phyloP scores from a whole-genome alignment of 2,329 filamentous ascomycete species.

The Sporothrix schenckii region DNA sequence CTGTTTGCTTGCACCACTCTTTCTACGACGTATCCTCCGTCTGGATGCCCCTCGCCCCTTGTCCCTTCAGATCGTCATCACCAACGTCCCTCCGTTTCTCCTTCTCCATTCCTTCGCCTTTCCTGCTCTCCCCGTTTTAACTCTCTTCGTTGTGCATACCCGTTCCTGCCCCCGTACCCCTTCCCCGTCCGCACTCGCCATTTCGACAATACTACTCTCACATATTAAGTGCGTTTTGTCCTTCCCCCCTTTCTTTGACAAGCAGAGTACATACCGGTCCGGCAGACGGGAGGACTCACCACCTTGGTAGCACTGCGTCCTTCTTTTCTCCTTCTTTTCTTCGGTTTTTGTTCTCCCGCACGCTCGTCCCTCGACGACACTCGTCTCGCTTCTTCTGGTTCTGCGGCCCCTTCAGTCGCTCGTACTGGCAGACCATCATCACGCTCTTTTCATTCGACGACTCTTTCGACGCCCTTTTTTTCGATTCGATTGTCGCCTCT shows the following conservation, averaged over 20 bases:
- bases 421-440: not conserved
- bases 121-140: slow-evolving; percentile 17
- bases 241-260: slow-evolving; percentile 6
- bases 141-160: slow-evolving; percentile 24
- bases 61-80: slow-evolving; percentile 24
- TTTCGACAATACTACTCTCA: slow-evolving; percentile 25
- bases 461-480: not conserved
- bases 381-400: slow-evolving; percentile 17
- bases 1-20: not conserved
- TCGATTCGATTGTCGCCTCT: not conserved
- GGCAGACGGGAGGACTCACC: slow-evolving; percentile 4
- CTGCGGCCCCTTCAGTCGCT: slow-evolving; percentile 22
- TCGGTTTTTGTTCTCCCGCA: slow-evolving; percentile 7
- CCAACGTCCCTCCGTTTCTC: slow-evolving; percentile 11
- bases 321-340: not conserved
- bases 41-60: slow-evolving; percentile 7
- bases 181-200: slow-evolving; percentile 1
- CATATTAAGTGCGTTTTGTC: slow-evolving; percentile 19
- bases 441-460: not conserved
- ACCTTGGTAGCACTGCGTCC: slow-evolving; percentile 2
- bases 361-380: slow-evolving; percentile 18
- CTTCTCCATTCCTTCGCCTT: not conserved
- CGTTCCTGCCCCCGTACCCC: slow-evolving; percentile 19
- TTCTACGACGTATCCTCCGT: not conserved
- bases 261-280: not conserved